Evolutionary conservation across 306 rosid genomes (phyloP), one percentile per base, ranked within the genome.

Genomic region (Cicer pinnatifidum): DNA sequence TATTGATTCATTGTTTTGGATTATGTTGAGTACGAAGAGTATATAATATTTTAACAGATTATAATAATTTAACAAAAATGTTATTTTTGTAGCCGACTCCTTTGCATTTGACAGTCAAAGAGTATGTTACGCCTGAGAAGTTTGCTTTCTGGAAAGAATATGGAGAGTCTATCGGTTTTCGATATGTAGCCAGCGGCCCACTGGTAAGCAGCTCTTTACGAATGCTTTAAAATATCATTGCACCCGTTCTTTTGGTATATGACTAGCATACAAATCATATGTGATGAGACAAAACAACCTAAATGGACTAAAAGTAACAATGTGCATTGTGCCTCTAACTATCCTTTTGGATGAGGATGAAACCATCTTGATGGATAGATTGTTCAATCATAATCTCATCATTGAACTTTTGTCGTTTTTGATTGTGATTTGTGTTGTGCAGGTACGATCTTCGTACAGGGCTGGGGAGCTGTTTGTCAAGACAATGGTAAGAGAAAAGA

Each of bases 401-500:
- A 0, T 62, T 62, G 11, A 62, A 39, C 68, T 62, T 63, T 3
- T 0, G 33, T n/a, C n/a, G 11, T 20, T 41, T 41, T 28, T 72
- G 9, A 5, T 16, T 20, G 0, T 6, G 52, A 37, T 5, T 23
- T 9, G 12, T 40, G 75, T 40, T 82, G 71, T 79, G 58, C 87
- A 94, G 98, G 98, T 94, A 52, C 87, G 97, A 72, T 91, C 97
- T 37, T 94, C 98, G 1, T 94, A 91, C 67, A 86, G 98, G 81
- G 98, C 98, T 12, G 97, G 98, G 35, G 98, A 94, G 87, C 90
- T 94, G 68, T 94, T 91, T 72, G 97, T 94, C 33, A 50, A 94
- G 77, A 91, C 97, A 72, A 91, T 94, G 90, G 77, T 94, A 65
- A 84, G 78, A 80, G 96, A 88, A 75, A 85, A 71, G 71, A 77